Conservation (phyloP, 106 monocot species). For the Phalaenopsis aphrodite region DNA sequence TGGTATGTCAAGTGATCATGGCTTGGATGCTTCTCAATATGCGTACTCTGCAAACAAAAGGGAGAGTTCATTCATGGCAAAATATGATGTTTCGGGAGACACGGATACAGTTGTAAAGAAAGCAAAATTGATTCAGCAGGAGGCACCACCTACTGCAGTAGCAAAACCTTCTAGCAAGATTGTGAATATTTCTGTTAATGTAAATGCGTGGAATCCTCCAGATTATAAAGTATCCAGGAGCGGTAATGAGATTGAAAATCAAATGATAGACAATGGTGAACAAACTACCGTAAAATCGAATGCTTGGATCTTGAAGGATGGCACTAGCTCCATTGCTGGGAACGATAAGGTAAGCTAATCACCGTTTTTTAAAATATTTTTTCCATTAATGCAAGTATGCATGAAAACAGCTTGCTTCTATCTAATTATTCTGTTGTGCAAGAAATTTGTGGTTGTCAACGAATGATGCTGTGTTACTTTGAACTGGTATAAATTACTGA, state of each 20-base stretch:
- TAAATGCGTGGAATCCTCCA: slow-evolving; percentile 61
- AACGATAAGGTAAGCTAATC: slow-evolving; percentile 36
- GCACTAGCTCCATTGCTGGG: slow-evolving; percentile 9
- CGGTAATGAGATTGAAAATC: slow-evolving; percentile 19
- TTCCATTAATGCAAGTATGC: neutral
- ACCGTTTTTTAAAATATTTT: neutral
- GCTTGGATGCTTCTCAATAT: slow-evolving; percentile 25
- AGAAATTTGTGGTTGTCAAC: neutral
- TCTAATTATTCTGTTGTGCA: neutral
- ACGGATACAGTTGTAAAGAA: slow-evolving; percentile 30
- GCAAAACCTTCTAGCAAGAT: slow-evolving; percentile 50
- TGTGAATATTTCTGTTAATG: slow-evolving; percentile 77
- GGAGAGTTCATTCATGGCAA: slow-evolving; percentile 25
- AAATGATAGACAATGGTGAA: slow-evolving; percentile 7
- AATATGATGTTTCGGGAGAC: slow-evolving; percentile 45
- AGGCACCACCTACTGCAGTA: slow-evolving; percentile 15
- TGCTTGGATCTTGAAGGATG: slow-evolving; percentile 22
- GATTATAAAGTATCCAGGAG: neutral
- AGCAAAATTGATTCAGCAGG: slow-evolving; percentile 27
- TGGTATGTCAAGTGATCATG: slow-evolving; percentile 15
- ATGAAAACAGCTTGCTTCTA: neutral
- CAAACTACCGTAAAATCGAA: slow-evolving; percentile 19
- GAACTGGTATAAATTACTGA: neutral
- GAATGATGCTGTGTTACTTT: neutral
- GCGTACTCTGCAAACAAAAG: slow-evolving; percentile 26